Evolutionary conservation across 257 asterid species (phyloP).

Genomic region (Primulina tabacum): DNA sequence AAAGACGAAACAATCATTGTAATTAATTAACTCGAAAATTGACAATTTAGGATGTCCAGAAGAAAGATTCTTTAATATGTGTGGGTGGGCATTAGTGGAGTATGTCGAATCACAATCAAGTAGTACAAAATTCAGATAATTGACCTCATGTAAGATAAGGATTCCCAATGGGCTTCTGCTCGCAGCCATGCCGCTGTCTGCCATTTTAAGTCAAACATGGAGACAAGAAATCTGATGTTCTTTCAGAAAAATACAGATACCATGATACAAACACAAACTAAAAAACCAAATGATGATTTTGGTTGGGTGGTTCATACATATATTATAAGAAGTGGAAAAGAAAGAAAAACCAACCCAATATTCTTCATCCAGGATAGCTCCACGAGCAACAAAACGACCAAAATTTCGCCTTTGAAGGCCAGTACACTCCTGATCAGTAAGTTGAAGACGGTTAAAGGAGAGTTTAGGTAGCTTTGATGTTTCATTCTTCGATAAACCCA

Average conservation of each 20-base stretch:
- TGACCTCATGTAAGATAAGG: constrained; percentile 73
- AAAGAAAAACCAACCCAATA: constrained; percentile 73
- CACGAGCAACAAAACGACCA: constrained; percentile 87
- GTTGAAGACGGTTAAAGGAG: constrained; percentile 70
- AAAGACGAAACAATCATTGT: constrained; percentile 25
- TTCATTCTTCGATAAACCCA: constrained; percentile 43
- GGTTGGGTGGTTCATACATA: constrained; percentile 17
- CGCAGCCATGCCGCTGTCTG: constrained; percentile 99
- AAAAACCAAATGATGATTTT: background rate
- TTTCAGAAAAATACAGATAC: constrained; percentile 36
- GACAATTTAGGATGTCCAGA: constrained; percentile 8
- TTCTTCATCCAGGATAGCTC: constrained; percentile 84
- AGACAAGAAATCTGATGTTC: constrained; percentile 40
- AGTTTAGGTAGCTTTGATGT: constrained; percentile 57
- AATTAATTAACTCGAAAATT: constrained; percentile 19
- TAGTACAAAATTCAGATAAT: constrained; percentile 22
- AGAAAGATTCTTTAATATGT: background rate
- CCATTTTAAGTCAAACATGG: constrained; percentile 51
- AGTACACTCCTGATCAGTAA: constrained; percentile 55
- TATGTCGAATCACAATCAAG: constrained; percentile 19
- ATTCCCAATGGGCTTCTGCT: constrained; percentile 97
- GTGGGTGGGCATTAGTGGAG: background rate
- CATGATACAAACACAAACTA: constrained; percentile 3
- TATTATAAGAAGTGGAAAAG: constrained; percentile 4
- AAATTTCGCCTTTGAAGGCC: constrained; percentile 53